Conservation (phyloP, 768 basidiomycete species). For the Lyophyllum semitale region DNA sequence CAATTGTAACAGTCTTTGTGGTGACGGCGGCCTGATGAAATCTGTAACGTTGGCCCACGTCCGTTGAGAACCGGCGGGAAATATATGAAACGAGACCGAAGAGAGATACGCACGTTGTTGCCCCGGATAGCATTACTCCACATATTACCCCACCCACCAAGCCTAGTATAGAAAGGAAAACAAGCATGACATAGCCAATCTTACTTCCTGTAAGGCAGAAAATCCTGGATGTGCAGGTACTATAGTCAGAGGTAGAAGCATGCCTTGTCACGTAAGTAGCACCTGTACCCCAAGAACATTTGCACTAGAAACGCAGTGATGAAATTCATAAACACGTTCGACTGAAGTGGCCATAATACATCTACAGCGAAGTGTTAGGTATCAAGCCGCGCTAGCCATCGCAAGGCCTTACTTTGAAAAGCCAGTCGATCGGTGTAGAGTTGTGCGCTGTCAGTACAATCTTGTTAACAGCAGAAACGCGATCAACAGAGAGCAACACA, state of each 20-base stretch:
- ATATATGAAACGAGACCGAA: neutral
- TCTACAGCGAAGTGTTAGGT: neutral
- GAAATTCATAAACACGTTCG: slow-evolving; percentile 13
- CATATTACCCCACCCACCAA: slow-evolving; percentile 7
- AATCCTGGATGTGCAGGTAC: slow-evolving; percentile 3
- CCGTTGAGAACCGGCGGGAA: neutral
- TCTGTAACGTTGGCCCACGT: neutral
- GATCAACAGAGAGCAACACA: neutral
- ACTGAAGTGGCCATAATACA: slow-evolving; percentile 12
- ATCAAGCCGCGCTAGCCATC: neutral
- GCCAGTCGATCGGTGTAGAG: slow-evolving; percentile 18
- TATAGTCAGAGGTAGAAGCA: neutral
- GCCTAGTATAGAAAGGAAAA: neutral
- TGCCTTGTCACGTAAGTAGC: neutral
- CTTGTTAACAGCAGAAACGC: too few relatives aligned
- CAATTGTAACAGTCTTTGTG: slow-evolving; percentile 9
- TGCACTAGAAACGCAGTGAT: slow-evolving; percentile 21
- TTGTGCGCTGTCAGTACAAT: slow-evolving; percentile 14
- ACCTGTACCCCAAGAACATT: slow-evolving; percentile 20
- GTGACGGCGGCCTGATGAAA: neutral
- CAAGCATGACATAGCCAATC: neutral
- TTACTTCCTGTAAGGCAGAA: slow-evolving; percentile 8
- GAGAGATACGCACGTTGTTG: slow-evolving; percentile 2
- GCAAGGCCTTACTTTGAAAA: slow-evolving; percentile 3
- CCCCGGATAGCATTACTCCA: slow-evolving; percentile 5